These are phyloP conservation scores for Biancaea sappan DNA, from an alignment of 306 rosid species.

Conservation along the genomic window DNA sequence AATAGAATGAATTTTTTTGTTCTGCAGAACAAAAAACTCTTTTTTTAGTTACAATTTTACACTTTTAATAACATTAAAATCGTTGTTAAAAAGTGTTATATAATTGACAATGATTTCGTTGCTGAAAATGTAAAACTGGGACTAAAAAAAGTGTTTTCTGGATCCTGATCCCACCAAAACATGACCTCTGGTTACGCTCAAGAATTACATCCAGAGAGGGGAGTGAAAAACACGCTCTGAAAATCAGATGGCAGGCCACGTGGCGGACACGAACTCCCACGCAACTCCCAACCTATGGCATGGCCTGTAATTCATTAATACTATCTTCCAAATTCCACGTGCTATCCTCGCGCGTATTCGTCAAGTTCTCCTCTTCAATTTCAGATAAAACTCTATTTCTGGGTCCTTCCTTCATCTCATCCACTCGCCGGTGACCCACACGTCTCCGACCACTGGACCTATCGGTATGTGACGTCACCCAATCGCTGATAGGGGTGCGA, in stretches of 20 bases:
- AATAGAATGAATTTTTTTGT: too few relatives aligned
- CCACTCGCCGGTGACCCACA: background rate
- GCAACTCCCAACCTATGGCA: background rate
- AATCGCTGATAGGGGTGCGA: slow-evolving; percentile 6
- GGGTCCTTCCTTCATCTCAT: background rate
- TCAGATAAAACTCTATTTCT: background rate
- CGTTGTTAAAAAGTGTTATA: too few relatives aligned
- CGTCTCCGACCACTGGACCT: background rate
- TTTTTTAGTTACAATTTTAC: too few relatives aligned
- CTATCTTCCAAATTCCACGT: background rate
- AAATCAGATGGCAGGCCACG: background rate
- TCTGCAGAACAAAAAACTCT: too few relatives aligned
- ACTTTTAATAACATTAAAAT: too few relatives aligned
- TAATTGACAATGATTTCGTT: too few relatives aligned
- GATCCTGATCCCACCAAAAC: too few relatives aligned
- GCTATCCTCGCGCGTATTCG: background rate
- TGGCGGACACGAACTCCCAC: background rate
- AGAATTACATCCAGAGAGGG: background rate
- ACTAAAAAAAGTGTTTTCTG: too few relatives aligned
- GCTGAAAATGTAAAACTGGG: too few relatives aligned
- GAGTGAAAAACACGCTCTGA: background rate
- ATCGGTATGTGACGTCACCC: slow-evolving; percentile 39
- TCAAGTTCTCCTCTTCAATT: background rate
- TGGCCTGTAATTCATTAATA: background rate
- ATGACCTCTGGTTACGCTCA: background rate